Conservation (phyloP, 2,329 filamentous ascomycete species). For the Coniochaeta sp. region DNA sequence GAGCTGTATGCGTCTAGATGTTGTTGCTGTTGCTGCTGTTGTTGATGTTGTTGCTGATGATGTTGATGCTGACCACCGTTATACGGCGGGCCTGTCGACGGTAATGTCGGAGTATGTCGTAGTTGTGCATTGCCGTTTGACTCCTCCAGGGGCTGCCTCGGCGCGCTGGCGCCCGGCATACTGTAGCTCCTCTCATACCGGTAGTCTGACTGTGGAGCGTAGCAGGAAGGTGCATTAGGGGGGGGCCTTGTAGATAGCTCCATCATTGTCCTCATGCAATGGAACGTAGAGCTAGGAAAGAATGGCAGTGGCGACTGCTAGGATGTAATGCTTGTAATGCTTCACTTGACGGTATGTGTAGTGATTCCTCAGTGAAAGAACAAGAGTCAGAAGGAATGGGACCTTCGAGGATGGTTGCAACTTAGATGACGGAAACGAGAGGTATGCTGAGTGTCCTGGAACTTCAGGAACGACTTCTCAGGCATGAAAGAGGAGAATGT, state of each 20-base stretch:
- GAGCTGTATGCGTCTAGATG: conserved; percentile 31
- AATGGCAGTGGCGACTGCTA: not conserved
- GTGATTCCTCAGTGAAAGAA: not conserved
- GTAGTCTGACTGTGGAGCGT: conserved; percentile 38
- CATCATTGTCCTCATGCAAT: not conserved
- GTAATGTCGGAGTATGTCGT: conserved; percentile 16
- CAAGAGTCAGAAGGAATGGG: not conserved
- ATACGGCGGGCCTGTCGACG: not conserved
- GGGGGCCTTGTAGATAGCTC: conserved; percentile 16
- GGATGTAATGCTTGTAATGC: too few species aligned
- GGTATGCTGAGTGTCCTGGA: not conserved
- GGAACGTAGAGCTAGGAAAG: not conserved
- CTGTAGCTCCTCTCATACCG: conserved; percentile 35
- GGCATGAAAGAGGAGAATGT: conserved; percentile 3
- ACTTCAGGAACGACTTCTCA: not conserved
- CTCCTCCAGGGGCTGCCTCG: conserved; percentile 41
- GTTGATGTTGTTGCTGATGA: conserved; percentile 18
- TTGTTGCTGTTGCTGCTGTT: conserved; percentile 12
- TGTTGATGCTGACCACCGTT: not conserved
- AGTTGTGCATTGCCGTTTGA: conserved; percentile 44
- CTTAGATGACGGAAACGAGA: not conserved
- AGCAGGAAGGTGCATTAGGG: conserved; percentile 43
- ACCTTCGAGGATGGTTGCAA: not conserved
- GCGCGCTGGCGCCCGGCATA: conserved; percentile 8
- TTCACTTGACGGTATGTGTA: not conserved